A percentile compares a stretch with the other conserved stretches of the same genome.
These are phyloP conservation scores for Backusella sp. DNA, from an alignment of 192 early-diverging fungal genomes.

Conservation along the genomic window DNA sequence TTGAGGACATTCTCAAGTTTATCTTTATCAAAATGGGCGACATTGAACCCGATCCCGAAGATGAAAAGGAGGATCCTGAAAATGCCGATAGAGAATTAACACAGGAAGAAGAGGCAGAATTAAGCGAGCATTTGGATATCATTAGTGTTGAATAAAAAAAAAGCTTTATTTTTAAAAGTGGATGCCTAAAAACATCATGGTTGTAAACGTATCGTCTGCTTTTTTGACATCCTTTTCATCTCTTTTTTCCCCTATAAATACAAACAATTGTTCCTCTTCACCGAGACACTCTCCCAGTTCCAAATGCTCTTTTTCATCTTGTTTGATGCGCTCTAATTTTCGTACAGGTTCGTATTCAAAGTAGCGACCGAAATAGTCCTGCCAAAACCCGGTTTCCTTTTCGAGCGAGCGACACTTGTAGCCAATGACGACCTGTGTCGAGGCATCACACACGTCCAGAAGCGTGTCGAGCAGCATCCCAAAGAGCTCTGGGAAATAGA, in stretches of 20 bases:
- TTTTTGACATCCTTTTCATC: slow-evolving; percentile 27
- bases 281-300: slow-evolving; percentile 29
- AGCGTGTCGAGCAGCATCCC: slow-evolving; percentile 38
- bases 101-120: slow-evolving; percentile 10
- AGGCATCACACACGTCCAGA: slow-evolving; percentile 30
- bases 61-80: not conserved
- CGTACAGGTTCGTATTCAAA: slow-evolving; percentile 50
- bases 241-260: slow-evolving; percentile 42
- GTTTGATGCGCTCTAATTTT: not conserved
- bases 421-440: slow-evolving; percentile 45
- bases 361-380: slow-evolving; percentile 49
- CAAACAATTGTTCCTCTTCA: slow-evolving; percentile 40
- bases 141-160: not conserved
- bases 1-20: slow-evolving; percentile 25
- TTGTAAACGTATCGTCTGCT: slow-evolving; percentile 50
- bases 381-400: slow-evolving; percentile 54
- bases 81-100: not conserved
- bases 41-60: not conserved
- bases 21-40: slow-evolving; percentile 18
- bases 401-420: slow-evolving; percentile 49
- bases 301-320: slow-evolving; percentile 9
- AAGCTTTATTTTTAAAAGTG: not conserved
- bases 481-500: slow-evolving; percentile 54
- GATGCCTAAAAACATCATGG: slow-evolving; percentile 35
- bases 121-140: slow-evolving; percentile 8